phyloP scores from a whole-genome alignment of 805 yeast species.

The Komagataella phaffii region DNA sequence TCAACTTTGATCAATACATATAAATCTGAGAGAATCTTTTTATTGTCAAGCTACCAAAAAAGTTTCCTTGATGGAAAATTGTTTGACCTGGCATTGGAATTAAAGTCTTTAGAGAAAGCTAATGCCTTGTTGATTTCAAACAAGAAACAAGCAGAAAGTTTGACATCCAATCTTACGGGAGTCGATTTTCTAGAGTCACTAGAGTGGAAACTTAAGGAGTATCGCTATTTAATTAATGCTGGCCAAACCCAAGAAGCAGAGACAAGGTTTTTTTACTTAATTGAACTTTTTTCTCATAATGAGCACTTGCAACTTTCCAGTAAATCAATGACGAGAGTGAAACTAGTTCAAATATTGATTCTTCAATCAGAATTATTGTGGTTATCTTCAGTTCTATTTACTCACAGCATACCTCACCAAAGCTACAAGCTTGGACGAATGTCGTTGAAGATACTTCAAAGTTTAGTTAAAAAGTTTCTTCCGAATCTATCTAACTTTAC shows the following conservation, averaged over 20 bases:
- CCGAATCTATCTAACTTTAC: neutral
- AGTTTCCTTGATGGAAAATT: neutral
- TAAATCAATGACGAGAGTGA: neutral
- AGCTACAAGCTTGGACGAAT: neutral
- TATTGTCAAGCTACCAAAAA: neutral
- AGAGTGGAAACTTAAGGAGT: neutral
- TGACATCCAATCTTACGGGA: neutral
- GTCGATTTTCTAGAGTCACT: neutral
- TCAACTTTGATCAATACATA: neutral
- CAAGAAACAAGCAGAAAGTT: too few relatives aligned
- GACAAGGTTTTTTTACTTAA: neutral
- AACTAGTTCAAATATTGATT: neutral
- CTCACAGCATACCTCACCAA: neutral
- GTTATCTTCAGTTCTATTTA: neutral
- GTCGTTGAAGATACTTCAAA: neutral
- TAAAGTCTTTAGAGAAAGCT: neutral
- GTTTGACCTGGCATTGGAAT: neutral
- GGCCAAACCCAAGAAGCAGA: neutral
- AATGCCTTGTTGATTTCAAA: neutral
- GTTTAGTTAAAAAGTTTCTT: neutral
- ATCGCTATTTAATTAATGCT: neutral
- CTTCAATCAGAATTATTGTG: neutral
- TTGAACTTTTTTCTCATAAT: neutral
- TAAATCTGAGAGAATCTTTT: neutral
- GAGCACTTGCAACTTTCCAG: neutral